Percentiles rank a stretch among this genome's conserved stretches.
Evolutionary conservation across 2,329 filamentous ascomycete genomes (phyloP).

Genomic region (Gyromitra esculenta): DNA sequence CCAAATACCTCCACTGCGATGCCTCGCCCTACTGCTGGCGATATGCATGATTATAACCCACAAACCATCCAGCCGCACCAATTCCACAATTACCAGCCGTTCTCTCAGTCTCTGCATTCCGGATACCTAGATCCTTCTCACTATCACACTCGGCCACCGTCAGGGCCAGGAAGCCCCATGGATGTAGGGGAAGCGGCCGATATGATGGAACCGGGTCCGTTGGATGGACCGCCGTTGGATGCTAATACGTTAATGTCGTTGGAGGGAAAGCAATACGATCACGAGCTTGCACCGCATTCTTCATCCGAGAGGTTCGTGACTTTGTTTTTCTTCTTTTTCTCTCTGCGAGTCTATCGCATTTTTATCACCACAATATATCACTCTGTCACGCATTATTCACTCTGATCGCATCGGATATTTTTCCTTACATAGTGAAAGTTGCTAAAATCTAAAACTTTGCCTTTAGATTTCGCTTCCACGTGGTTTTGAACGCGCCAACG

Average conservation of each 20-base stretch:
- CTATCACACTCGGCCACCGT: constrained; percentile 54
- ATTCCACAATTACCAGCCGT: constrained; percentile 76
- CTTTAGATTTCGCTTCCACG: constrained; percentile 81
- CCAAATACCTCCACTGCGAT: constrained; percentile 72
- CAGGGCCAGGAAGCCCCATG: constrained; percentile 57
- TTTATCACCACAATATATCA: constrained; percentile 30
- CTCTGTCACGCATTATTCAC: constrained; percentile 11
- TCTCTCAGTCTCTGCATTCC: constrained; percentile 70
- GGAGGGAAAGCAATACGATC: constrained; percentile 56
- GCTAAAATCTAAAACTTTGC: constrained; percentile 52
- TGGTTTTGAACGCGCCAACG: constrained; percentile 89
- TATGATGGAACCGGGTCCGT: constrained; percentile 50
- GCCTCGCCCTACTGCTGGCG: constrained; percentile 66
- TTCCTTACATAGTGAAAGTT: neutral
- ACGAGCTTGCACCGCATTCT: constrained; percentile 57
- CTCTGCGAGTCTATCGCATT: neutral
- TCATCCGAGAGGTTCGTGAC: constrained; percentile 54
- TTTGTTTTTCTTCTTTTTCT: neutral
- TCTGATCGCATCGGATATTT: neutral
- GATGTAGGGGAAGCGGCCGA: constrained; percentile 54
- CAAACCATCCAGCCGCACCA: constrained; percentile 68
- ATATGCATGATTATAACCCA: constrained; percentile 64
- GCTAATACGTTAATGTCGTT: constrained; percentile 38
- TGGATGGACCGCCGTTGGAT: constrained; percentile 41
- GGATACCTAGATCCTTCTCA: constrained; percentile 56